Conservation (phyloP, 1,284 basidiomycete species). For the Cryptococcus sp. region DNA sequence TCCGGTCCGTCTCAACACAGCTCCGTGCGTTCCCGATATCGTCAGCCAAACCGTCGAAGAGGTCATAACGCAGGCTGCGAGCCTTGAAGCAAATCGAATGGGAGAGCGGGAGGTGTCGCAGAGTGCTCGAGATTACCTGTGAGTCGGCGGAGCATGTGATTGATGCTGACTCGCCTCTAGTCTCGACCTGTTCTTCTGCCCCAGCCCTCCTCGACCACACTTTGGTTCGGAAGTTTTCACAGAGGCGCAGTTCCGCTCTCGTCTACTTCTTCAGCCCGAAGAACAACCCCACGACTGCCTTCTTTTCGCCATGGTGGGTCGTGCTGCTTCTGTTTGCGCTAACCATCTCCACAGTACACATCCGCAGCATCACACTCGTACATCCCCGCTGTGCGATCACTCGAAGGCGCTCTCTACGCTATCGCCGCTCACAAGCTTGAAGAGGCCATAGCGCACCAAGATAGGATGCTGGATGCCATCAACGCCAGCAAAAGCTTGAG, state of each 20-base stretch:
- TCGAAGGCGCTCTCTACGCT: conserved; percentile 22
- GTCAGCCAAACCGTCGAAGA: conserved; percentile 1
- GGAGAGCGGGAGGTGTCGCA: conserved; percentile 24
- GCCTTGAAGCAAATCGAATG: conserved; percentile 1
- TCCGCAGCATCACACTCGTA: conserved; percentile 28
- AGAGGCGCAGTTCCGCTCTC: conserved; percentile 25
- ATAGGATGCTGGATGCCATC: conserved; percentile 32
- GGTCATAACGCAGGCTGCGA: conserved; percentile 1
- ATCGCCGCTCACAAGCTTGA: conserved; percentile 28
- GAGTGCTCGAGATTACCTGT: conserved; percentile 33
- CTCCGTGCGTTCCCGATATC: not conserved
- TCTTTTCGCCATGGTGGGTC: conserved; percentile 31
- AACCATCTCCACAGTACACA: conserved; percentile 20
- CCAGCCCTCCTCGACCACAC: conserved; percentile 15
- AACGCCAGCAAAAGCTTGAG: conserved; percentile 27
- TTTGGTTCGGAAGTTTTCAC: conserved; percentile 26
- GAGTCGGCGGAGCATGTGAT: not conserved
- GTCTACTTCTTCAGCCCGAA: conserved; percentile 5
- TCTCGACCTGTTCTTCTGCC: conserved; percentile 33
- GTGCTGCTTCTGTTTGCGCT: no score
- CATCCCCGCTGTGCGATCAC: conserved; percentile 29
- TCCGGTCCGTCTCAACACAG: not conserved
- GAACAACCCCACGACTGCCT: conserved; percentile 29
- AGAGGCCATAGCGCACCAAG: conserved; percentile 18
- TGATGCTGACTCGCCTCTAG: conserved; percentile 7